A percentile compares a stretch with the other conserved stretches of the same genome.
These are phyloP conservation scores for Flaveria bidentis DNA, from an alignment of 129 eudicot genomes.

Conservation along the genomic window DNA sequence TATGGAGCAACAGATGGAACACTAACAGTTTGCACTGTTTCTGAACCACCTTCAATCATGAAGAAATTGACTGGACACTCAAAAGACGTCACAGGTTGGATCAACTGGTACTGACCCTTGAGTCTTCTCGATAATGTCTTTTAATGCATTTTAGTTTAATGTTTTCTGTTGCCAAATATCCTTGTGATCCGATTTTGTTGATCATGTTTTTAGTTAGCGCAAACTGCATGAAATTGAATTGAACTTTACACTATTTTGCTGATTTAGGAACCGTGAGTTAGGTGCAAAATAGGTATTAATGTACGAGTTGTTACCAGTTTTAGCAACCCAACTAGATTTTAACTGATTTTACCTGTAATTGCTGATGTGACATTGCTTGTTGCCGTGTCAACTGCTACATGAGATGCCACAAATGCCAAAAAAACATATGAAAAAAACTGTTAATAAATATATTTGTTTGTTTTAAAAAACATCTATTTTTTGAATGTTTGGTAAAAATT, in stretches of 20 bases:
- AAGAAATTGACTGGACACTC: conserved; percentile 89
- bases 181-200: conserved; percentile 11
- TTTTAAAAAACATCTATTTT: too few relatives aligned
- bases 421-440: too few relatives aligned
- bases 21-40: conserved; percentile 75
- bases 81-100: conserved; percentile 99
- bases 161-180: not conserved
- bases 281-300: not conserved
- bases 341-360: not conserved
- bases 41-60: conserved; percentile 68
- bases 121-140: conserved; percentile 41
- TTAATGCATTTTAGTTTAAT: conserved; percentile 8
- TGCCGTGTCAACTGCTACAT: not conserved
- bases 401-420: not conserved
- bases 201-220: conserved; percentile 8
- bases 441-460: too few relatives aligned
- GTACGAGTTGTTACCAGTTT: not conserved
- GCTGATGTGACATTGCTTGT: not conserved
- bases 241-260: conserved; percentile 9
- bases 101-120: conserved; percentile 68
- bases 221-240: not conserved
- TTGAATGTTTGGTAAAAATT: too few relatives aligned
- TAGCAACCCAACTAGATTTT: conserved; percentile 2
- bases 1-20: conserved; percentile 98
- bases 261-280: not conserved